Base-by-base conservation (phyloP, 495 filamentous ascomycete species). In the Penicillium flavigenum region DNA sequence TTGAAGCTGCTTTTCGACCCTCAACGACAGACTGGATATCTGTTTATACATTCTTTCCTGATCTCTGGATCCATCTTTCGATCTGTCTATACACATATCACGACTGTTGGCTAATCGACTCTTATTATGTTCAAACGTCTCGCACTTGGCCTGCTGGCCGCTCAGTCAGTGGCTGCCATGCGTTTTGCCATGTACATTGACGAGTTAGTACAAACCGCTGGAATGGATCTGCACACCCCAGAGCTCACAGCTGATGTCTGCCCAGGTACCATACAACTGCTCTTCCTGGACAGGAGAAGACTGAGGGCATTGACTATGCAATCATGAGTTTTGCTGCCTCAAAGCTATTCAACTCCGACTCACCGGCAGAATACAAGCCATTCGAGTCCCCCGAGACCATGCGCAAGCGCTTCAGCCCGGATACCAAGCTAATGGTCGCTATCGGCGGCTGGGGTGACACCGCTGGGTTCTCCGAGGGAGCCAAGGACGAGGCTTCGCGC, bases 381-480 rank as follows among this genome's bases (percentile, higher is more conserved):
- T 90, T 87, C 58, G 84, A 82, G 56, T 71, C 81, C 1, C 79
- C 88, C 6, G 67, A 76, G 0, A 77, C 74, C 8, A 77, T 81
- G 51, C 82, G 87, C 27, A 70, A 76, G 47, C 79, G 82, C 45
- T 90, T 90, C 61, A 57, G 75, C 2, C 63, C 78, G 0, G 76
- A 76, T 2, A 88, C 87, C 29, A 83, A 84, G 62, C 64, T 90
- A 16, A 79, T 88, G 79, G 74, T 90, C 34, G 86, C 88, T 34
- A 84, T 91, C 53, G 88, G 88, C 7, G 88, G 87, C 45, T 92
- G 88, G 87, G 87, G 87, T 6, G 85, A 91, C 59, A 82, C 79
- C 0, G 59, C 66, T 26, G 87, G 86, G 8, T 90, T 90, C 68
- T 76, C 79, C 0, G 66, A 64, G 1, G 87, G 79, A 7, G 85